Evolutionary conservation across 163 green algal genomes (phyloP).

Genomic region (Scenedesmus sp.): DNA sequence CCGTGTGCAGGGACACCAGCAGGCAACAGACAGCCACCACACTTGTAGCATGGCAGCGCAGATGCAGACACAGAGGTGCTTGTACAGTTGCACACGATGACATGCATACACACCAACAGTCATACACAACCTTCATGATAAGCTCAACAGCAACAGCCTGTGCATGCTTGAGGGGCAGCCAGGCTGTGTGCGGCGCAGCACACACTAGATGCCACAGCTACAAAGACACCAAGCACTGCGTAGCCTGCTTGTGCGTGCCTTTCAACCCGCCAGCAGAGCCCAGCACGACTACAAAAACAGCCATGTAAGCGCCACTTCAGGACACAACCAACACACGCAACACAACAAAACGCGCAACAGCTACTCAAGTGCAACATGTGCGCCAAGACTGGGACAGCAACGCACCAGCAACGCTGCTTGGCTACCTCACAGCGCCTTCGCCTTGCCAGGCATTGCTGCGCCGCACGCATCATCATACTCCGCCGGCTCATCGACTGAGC

Average conservation of each 20-base stretch:
- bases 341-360: background rate
- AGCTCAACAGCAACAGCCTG: background rate
- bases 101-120: background rate
- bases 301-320: too few relatives aligned
- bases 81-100: too few relatives aligned
- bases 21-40: background rate
- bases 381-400: background rate
- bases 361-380: background rate
- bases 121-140: background rate
- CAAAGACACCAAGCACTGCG: background rate
- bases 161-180: background rate
- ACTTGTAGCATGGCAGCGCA: background rate
- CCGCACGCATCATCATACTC: background rate
- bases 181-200: background rate
- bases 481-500: background rate
- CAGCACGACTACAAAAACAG: too few relatives aligned
- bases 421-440: background rate
- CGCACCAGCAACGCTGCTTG: background rate
- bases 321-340: too few relatives aligned
- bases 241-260: background rate
- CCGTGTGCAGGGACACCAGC: background rate
- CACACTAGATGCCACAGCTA: too few relatives aligned
- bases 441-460: background rate
- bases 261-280: background rate
- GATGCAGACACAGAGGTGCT: background rate